Conservation (phyloP, 177 flowering plant species). For the Tripterygium wilfordii region DNA sequence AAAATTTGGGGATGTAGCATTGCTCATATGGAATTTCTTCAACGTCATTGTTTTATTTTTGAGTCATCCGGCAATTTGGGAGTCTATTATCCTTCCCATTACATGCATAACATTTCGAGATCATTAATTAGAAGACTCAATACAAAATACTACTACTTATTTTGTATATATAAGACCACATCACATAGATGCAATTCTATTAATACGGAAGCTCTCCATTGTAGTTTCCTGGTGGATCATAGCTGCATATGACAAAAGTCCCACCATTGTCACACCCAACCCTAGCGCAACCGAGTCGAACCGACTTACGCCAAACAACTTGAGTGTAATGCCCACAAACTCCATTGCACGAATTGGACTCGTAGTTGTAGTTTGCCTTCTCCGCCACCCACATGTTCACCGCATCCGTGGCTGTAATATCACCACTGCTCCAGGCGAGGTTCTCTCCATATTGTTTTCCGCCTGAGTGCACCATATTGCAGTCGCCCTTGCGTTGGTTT, state of each 20-base stretch:
- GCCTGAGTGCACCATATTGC: conserved; percentile 16
- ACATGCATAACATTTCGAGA: too few species aligned
- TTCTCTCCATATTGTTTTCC: conserved; percentile 34
- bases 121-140: too few species aligned
- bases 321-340: conserved; percentile 21
- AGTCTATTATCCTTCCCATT: too few species aligned
- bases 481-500: conserved; percentile 7
- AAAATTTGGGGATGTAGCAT: too few species aligned
- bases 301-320: conserved; percentile 26
- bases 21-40: too few species aligned
- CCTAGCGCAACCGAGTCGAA: conserved; percentile 26
- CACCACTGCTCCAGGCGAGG: conserved; percentile 17
- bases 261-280: conserved; percentile 37
- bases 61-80: too few species aligned
- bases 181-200: too few species aligned
- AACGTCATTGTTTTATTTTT: too few species aligned
- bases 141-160: too few species aligned
- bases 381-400: conserved; percentile 27
- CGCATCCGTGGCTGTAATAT: conserved; percentile 10
- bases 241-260: conserved; percentile 43
- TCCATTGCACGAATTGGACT: conserved; percentile 19
- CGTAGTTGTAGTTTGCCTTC: conserved; percentile 21
- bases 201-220: background rate
- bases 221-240: conserved; percentile 40
- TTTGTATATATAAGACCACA: too few species aligned